Percentiles rank a stretch among this genome's conserved stretches.
phyloP scores from a whole-genome alignment of 116 monocot genomes.

The Iris pallida region DNA sequence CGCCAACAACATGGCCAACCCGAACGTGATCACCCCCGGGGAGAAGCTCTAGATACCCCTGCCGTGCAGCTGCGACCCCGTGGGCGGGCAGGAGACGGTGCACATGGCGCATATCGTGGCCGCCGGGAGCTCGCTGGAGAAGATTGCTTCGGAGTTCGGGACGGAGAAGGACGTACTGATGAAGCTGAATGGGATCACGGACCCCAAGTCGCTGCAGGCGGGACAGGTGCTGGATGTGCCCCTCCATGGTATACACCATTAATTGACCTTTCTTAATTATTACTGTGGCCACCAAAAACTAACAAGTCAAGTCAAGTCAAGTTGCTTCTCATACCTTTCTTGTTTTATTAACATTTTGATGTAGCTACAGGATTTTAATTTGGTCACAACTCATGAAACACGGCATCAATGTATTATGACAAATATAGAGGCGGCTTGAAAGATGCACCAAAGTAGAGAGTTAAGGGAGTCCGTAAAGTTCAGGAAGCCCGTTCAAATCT shows the following conservation, averaged over 20 bases:
- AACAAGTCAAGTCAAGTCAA: too few species aligned
- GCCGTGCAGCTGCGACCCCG: constrained; percentile 80
- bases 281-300: background rate
- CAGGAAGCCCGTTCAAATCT: too few species aligned
- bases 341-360: too few species aligned
- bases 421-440: too few species aligned
- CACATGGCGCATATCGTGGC: constrained; percentile 58
- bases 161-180: constrained; percentile 26
- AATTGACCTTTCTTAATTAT: background rate
- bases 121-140: constrained; percentile 28
- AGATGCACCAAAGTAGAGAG: too few species aligned
- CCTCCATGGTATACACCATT: constrained; percentile 34
- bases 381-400: too few species aligned
- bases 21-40: constrained; percentile 26
- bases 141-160: constrained; percentile 54
- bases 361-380: too few species aligned
- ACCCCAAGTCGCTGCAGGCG: constrained; percentile 41
- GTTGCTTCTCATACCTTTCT: too few species aligned
- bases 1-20: constrained; percentile 42
- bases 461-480: too few species aligned
- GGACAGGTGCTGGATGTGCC: constrained; percentile 74
- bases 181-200: constrained; percentile 48
- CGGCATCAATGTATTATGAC: too few species aligned
- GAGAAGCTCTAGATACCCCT: constrained; percentile 62
- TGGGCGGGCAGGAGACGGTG: constrained; percentile 33